Evolutionary conservation across 306 rosid species (phyloP).

Genomic region (Sicyos baderoa): DNA sequence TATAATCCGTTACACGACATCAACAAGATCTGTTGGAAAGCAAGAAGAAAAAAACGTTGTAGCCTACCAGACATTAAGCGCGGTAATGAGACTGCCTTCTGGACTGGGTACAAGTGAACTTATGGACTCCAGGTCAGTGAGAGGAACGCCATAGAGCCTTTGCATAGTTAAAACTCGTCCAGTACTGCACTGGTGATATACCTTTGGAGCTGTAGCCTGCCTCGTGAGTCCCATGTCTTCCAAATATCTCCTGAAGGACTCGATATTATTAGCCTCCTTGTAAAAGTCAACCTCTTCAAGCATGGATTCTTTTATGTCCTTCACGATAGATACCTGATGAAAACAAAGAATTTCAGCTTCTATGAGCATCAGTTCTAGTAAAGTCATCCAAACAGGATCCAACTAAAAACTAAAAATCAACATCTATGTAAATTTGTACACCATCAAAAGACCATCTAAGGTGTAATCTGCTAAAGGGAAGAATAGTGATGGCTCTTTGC

Average conservation of each 20-base stretch:
- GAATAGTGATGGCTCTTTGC: too few species aligned
- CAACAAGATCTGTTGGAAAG: neutral
- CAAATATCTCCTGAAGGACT: constrained; percentile 81
- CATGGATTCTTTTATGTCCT: constrained; percentile 90
- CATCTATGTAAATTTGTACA: neutral
- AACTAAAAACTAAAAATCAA: neutral
- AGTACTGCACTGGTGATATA: constrained; percentile 70
- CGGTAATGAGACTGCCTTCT: constrained; percentile 80
- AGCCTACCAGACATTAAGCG: constrained; percentile 88
- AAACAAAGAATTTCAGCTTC: constrained; percentile 17
- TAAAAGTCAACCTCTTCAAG: constrained; percentile 95
- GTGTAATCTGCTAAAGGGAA: too few species aligned
- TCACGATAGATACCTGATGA: constrained; percentile 49
- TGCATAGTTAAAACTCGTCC: constrained; percentile 71
- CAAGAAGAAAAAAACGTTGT: neutral
- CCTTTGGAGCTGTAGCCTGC: constrained; percentile 91
- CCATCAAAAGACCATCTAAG: neutral
- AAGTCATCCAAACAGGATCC: neutral
- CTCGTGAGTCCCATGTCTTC: constrained; percentile 77
- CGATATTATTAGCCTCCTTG: constrained; percentile 91
- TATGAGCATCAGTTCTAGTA: neutral
- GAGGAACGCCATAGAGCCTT: constrained; percentile 92
- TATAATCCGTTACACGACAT: constrained; percentile 9
- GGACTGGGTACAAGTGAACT: constrained; percentile 75
- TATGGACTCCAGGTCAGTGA: constrained; percentile 81